A percentile compares a stretch with the other conserved stretches of the same genome.
Evolutionary conservation across 1,284 basidiomycete genomes (phyloP).

Genomic region (Ustilago shanxiensis): DNA sequence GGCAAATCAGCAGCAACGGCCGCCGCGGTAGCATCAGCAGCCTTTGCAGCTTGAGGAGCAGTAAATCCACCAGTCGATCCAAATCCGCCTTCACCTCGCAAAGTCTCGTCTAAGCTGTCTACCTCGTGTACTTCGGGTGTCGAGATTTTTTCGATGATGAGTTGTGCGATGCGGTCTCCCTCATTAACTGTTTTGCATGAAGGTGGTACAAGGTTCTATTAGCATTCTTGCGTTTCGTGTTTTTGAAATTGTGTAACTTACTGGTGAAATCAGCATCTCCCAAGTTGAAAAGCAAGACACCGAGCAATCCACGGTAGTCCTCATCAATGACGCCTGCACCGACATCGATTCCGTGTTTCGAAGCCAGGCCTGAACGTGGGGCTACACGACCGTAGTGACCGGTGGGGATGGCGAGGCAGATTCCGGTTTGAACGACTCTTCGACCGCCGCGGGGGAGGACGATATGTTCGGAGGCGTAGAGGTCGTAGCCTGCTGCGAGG

Average conservation of each 20-base stretch:
- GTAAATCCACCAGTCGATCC: constrained; percentile 85
- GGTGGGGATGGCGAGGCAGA: constrained; percentile 89
- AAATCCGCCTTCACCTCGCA: constrained; percentile 88
- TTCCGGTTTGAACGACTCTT: constrained; percentile 87
- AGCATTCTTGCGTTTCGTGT: not conserved
- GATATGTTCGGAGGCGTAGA: constrained; percentile 79
- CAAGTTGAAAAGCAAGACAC: constrained; percentile 94
- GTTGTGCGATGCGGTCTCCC: constrained; percentile 93
- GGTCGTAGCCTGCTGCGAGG: constrained; percentile 91
- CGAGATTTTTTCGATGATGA: constrained; percentile 90
- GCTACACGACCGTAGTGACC: constrained; percentile 97
- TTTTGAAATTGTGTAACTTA: constrained; percentile 69
- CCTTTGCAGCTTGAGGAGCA: constrained; percentile 2
- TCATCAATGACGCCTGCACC: constrained; percentile 97
- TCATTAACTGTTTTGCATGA: constrained; percentile 77
- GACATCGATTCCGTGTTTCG: constrained; percentile 96
- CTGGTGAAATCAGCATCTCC: constrained; percentile 85
- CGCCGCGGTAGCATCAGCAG: constrained; percentile 21
- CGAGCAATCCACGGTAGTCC: constrained; percentile 92
- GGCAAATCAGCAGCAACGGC: constrained; percentile 38
- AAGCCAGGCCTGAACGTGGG: constrained; percentile 90
- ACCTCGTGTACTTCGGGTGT: constrained; percentile 89
- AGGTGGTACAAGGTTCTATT: not conserved
- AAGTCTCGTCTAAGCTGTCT: constrained; percentile 83
- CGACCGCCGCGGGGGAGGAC: constrained; percentile 75